Base-by-base conservation (phyloP, 2,329 filamentous ascomycete species). In the Colletotrichum tamarilloi region DNA sequence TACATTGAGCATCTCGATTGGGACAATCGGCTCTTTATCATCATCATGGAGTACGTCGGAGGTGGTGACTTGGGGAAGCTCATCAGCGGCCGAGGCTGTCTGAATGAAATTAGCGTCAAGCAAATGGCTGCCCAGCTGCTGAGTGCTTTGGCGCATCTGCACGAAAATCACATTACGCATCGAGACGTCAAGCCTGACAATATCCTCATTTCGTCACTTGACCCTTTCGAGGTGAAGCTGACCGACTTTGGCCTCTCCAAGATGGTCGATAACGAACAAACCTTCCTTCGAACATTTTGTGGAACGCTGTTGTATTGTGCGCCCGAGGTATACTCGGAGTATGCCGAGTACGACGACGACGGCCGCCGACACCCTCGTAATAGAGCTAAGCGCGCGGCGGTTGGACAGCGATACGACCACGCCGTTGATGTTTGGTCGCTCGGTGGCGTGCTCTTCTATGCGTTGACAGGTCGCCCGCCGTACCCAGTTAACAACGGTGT, bases 151-250 rank as follows among this genome's bases (percentile, higher is more conserved):
- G 91, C 91, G 35, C 98, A 99, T 81, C 87, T 99, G 9, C 97
- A 99, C 81, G 86, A 88, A 66, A 92, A 93, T 78, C 95, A 93
- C 79, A 98, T 99, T 77, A 98, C 96, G 0, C 97, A 99, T 83
- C 93, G 97, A n/a, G 97, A 99, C 82, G 95, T 99, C 79, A 99
- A 99, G 81, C 97, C 97, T 0, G 97, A 99, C 85, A 99, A 99
- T 79, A 98, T 99, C 74, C 87, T 99, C 53, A 94, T 98, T 76
- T 87, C 92, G 12, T 92, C 91, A 1, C 81, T 90, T 11, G 86
- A 92, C 6, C 95, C 95, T 0, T 90, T 98, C 62, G 87, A 90
- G 16, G 93, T 98, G 77, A 98, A 99, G 82, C 87, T 99, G 16
- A 98, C 97, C 0, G 97, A 99, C 80, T 99, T 99, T 84, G 97